Percentiles rank a stretch among this genome's conserved stretches.
phyloP scores from a whole-genome alignment of 257 asterid species.

The Solanum sitiens region DNA sequence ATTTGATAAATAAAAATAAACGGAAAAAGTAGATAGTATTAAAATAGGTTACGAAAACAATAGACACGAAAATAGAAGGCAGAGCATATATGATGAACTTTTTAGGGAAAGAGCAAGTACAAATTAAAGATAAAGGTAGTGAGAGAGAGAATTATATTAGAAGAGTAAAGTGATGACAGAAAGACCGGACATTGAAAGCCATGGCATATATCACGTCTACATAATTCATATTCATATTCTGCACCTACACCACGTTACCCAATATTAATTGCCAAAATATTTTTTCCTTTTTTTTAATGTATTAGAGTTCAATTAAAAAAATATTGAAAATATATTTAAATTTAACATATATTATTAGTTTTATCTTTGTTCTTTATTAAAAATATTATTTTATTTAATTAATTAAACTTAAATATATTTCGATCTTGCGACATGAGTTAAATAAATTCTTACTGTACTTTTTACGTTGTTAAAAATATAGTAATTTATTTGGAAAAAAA shows the following conservation, averaged over 20 bases:
- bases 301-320: fast-evolving
- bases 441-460: no score
- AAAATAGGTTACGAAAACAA: background rate
- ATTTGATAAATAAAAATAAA: background rate
- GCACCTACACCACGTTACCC: background rate
- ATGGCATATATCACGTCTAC: background rate
- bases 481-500: no score
- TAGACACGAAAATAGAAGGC: background rate
- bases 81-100: background rate
- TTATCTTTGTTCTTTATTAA: no score
- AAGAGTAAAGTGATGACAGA: background rate
- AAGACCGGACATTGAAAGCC: background rate
- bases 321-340: no score
- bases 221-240: background rate
- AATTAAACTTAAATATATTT: no score
- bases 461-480: no score
- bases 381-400: no score
- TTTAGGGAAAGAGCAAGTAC: background rate
- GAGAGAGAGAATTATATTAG: background rate
- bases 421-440: no score
- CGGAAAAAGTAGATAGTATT: background rate
- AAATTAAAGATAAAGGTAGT: background rate
- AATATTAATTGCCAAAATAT: background rate
- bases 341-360: no score
- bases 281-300: background rate